These are phyloP conservation scores for Saccharomycopsis sp. DNA, from an alignment of 805 yeast genomes.

Conservation along the genomic window DNA sequence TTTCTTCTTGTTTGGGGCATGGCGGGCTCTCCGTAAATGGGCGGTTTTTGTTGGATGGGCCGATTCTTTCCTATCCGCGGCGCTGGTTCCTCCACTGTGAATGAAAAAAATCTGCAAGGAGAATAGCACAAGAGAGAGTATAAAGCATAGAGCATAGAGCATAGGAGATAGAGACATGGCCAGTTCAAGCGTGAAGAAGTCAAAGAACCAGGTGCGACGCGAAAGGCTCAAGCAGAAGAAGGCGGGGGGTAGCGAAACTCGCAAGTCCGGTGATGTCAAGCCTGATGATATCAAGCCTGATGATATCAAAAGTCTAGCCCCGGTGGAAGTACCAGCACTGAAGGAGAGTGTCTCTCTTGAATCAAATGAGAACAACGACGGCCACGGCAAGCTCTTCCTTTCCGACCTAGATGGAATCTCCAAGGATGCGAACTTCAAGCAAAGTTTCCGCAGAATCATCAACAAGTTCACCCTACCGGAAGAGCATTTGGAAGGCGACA, in stretches of 20 bases:
- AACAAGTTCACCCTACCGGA: conserved; percentile 29
- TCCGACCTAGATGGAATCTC: conserved; percentile 24
- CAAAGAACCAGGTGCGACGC: conserved; percentile 47
- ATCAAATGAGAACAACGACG: background rate
- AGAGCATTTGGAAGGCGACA: conserved; percentile 20
- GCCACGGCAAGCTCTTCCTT: conserved; percentile 16
- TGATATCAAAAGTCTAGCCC: background rate
- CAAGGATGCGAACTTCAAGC: conserved; percentile 27
- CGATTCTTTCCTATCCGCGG: too few relatives aligned
- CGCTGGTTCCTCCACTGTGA: too few relatives aligned
- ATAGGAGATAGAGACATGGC: too few relatives aligned
- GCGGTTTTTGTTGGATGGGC: too few relatives aligned
- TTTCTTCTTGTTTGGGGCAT: too few relatives aligned
- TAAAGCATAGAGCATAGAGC: too few relatives aligned
- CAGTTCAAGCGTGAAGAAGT: conserved; percentile 32
- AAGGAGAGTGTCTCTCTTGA: background rate
- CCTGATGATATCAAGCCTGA: background rate
- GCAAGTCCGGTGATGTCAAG: conserved; percentile 2
- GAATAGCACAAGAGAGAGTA: too few relatives aligned
- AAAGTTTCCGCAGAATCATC: conserved; percentile 29
- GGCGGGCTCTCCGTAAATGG: too few relatives aligned
- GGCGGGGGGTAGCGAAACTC: conserved; percentile 8
- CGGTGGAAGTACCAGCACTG: background rate
- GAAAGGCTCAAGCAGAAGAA: conserved; percentile 36
- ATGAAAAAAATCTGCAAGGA: too few relatives aligned